Percentiles rank a stretch among this genome's conserved stretches.
Conservation (phyloP, 2,329 filamentous ascomycete genomes). For the Stemphylium vesicarium region DNA sequence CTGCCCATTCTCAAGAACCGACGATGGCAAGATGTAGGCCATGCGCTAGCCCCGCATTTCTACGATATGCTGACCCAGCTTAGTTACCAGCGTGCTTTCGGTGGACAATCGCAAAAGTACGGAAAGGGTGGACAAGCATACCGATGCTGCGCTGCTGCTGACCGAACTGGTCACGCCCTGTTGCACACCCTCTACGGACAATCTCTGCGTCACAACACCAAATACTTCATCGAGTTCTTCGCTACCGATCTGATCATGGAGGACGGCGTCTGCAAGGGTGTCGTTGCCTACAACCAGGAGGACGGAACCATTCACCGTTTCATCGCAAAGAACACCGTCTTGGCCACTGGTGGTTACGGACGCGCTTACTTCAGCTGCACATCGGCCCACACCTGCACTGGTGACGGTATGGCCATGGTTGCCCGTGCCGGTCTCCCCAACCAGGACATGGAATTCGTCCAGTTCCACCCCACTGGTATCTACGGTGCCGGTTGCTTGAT, state of each 20-base stretch:
- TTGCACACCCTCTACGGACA: constrained; percentile 98
- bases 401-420: constrained; percentile 99
- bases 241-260: constrained; percentile 97
- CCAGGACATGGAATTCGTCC: constrained; percentile 99
- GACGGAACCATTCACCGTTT: constrained; percentile 97
- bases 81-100: constrained; percentile 96
- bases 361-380: constrained; percentile 99
- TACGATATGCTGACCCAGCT: constrained; percentile 13
- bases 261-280: constrained; percentile 93
- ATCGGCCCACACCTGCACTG: constrained; percentile 96
- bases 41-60: not conserved
- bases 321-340: constrained; percentile 93
- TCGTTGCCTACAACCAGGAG: constrained; percentile 98
- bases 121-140: constrained; percentile 98
- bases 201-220: constrained; percentile 95
- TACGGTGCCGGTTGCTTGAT: constrained; percentile 96
- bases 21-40: constrained; percentile 86
- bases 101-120: constrained; percentile 93
- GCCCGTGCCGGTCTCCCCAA: constrained; percentile 95
- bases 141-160: constrained; percentile 93
- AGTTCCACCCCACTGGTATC: constrained; percentile 99
- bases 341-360: constrained; percentile 96
- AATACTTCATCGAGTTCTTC: constrained; percentile 99
- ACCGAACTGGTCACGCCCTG: constrained; percentile 95
- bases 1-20: constrained; percentile 94